phyloP scores from a whole-genome alignment of 106 monocot genomes.

The Narthecium ossifragum region DNA sequence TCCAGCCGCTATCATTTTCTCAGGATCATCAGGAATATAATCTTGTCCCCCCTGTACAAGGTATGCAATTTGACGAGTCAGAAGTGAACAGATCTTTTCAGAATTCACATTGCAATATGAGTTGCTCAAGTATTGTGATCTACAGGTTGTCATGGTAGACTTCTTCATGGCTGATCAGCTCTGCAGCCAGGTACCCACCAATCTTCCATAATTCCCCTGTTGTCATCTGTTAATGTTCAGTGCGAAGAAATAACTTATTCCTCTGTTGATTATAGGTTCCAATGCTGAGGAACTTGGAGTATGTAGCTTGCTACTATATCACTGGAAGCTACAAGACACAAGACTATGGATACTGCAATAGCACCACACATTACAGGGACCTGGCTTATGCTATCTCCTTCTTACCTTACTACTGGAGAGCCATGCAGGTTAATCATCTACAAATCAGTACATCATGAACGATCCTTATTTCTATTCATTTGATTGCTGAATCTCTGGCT shows the following conservation, averaged over 20 bases:
- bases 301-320: slow-evolving; percentile 90
- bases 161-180: slow-evolving; percentile 99
- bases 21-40: slow-evolving; percentile 73
- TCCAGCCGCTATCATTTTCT: slow-evolving; percentile 70
- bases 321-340: slow-evolving; percentile 93
- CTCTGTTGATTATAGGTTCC: slow-evolving; percentile 58
- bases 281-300: slow-evolving; percentile 83
- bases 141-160: slow-evolving; percentile 94
- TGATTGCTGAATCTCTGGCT: too few relatives aligned
- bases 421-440: slow-evolving; percentile 68
- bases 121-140: background rate
- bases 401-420: slow-evolving; percentile 98
- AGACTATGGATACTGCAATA: slow-evolving; percentile 81
- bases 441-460: too few relatives aligned
- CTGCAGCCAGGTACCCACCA: slow-evolving; percentile 83
- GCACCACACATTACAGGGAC: slow-evolving; percentile 56
- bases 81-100: background rate
- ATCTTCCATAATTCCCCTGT: background rate
- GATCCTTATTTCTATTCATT: too few relatives aligned
- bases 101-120: background rate
- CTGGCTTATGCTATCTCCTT: slow-evolving; percentile 93
- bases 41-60: slow-evolving; percentile 89
- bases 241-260: background rate
- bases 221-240: background rate
- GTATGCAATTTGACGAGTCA: slow-evolving; percentile 20